phyloP scores from a whole-genome alignment of 1,284 basidiomycete species.

The Vanrija sp. region DNA sequence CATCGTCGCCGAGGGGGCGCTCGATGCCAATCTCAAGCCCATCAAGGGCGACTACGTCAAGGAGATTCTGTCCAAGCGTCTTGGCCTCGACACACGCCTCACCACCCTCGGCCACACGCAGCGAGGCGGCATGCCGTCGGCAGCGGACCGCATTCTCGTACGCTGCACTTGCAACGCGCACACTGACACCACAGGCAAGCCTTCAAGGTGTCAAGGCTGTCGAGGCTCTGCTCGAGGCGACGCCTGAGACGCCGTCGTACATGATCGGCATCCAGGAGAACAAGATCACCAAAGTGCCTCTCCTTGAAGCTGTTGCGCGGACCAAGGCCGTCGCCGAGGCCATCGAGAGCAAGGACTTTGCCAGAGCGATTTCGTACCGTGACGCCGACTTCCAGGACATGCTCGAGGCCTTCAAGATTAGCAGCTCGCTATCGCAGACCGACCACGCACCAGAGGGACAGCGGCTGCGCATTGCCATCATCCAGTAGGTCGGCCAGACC shows the following conservation, averaged over 20 bases:
- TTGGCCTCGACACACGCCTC: slow-evolving; percentile 91
- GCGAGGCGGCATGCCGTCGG: slow-evolving; percentile 88
- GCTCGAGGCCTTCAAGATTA: slow-evolving; percentile 75
- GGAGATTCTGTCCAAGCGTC: slow-evolving; percentile 74
- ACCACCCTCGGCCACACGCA: slow-evolving; percentile 99
- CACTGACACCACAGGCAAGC: slow-evolving; percentile 62
- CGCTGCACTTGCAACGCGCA: neutral
- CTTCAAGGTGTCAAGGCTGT: slow-evolving; percentile 93
- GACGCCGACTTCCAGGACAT: slow-evolving; percentile 90
- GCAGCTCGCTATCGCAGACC: slow-evolving; percentile 61
- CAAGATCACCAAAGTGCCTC: slow-evolving; percentile 85
- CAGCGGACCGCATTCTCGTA: slow-evolving; percentile 86
- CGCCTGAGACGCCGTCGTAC: slow-evolving; percentile 86
- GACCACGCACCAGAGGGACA: slow-evolving; percentile 62
- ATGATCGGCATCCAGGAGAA: slow-evolving; percentile 97
- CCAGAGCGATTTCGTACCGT: slow-evolving; percentile 77
- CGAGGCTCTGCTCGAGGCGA: slow-evolving; percentile 81
- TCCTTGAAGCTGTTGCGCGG: slow-evolving; percentile 88
- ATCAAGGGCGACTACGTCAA: slow-evolving; percentile 90
- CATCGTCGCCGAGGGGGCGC: slow-evolving; percentile 94
- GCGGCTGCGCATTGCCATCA: slow-evolving; percentile 82
- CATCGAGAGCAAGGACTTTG: slow-evolving; percentile 79
- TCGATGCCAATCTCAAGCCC: slow-evolving; percentile 79
- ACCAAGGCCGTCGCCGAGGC: slow-evolving; percentile 81
- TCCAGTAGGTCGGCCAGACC: slow-evolving; percentile 54